phyloP scores from a whole-genome alignment of 1,284 basidiomycete species.

The Apiotrichum gamsii region DNA sequence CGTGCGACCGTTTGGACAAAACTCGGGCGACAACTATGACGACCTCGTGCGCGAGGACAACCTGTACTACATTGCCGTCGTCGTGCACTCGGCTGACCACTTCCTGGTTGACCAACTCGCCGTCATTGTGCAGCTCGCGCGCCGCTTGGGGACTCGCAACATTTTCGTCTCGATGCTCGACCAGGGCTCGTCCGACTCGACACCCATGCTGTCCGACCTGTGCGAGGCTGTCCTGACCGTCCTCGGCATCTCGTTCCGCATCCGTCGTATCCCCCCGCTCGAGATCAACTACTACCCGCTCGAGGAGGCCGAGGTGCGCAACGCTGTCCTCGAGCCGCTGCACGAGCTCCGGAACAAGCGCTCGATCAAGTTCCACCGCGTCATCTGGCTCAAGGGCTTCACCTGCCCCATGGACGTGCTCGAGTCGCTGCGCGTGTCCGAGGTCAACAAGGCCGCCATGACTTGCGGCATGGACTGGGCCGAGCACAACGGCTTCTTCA shows the following conservation, averaged over 20 bases:
- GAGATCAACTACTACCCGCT: constrained; percentile 87
- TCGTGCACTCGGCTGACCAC: constrained; percentile 93
- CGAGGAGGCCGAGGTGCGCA: constrained; percentile 86
- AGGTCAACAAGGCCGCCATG: constrained; percentile 85
- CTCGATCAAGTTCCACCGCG: constrained; percentile 73
- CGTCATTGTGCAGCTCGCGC: constrained; percentile 86
- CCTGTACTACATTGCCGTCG: constrained; percentile 87
- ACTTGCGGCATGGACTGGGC: constrained; percentile 99
- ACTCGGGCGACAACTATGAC: constrained; percentile 72
- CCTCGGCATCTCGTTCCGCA: constrained; percentile 82
- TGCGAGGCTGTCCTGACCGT: constrained; percentile 87
- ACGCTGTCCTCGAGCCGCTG: constrained; percentile 83
- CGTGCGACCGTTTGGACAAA: constrained; percentile 81
- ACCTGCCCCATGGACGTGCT: constrained; percentile 94
- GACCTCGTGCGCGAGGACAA: constrained; percentile 72
- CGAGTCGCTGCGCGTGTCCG: constrained; percentile 82
- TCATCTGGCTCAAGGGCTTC: constrained; percentile 94
- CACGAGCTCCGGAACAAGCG: constrained; percentile 69
- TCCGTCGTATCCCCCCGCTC: constrained; percentile 79
- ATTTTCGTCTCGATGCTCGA: constrained; percentile 95
- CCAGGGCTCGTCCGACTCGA: constrained; percentile 85
- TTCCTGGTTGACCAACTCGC: constrained; percentile 94
- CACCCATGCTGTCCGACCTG: constrained; percentile 81
- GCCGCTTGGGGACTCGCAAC: constrained; percentile 75
- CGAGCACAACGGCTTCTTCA: constrained; percentile 90